Conservation (phyloP, 2,329 filamentous ascomycete species). For the Onygenales sp. region DNA sequence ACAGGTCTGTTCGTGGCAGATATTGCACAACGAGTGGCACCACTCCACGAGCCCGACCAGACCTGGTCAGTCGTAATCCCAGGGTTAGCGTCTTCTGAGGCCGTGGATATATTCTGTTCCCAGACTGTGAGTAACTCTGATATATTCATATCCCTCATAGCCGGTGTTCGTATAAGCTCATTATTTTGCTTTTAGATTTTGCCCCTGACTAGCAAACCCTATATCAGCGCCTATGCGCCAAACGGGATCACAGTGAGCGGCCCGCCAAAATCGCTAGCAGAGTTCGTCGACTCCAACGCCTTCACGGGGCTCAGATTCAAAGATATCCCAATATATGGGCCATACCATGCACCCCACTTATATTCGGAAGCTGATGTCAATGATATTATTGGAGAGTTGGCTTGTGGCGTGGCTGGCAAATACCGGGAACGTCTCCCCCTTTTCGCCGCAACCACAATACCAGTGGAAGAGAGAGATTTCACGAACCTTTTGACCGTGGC, state of each 20-base stretch:
- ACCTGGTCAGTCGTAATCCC: not conserved
- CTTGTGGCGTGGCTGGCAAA: not conserved
- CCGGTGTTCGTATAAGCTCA: not conserved
- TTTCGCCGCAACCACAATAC: not conserved
- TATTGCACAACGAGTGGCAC: not conserved
- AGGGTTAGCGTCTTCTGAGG: not conserved
- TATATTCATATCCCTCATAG: not conserved
- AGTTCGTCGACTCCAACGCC: not conserved
- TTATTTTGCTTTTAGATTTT: not conserved
- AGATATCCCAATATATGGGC: not conserved
- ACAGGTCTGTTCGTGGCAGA: constrained; percentile 14
- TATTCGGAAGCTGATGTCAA: not conserved
- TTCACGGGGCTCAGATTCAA: not conserved
- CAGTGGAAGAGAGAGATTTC: not conserved
- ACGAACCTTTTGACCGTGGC: not conserved
- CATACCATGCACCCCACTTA: constrained; percentile 1
- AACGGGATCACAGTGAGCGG: not conserved
- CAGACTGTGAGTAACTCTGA: not conserved
- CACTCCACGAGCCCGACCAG: not conserved
- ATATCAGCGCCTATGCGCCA: not conserved
- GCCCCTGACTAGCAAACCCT: not conserved
- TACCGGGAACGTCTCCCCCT: not conserved
- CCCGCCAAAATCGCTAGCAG: not conserved
- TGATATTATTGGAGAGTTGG: not conserved
- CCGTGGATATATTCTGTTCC: not conserved